Evolutionary conservation across 2,329 filamentous ascomycete species (phyloP).

Genomic region (Pseudopyricularia cyperi): DNA sequence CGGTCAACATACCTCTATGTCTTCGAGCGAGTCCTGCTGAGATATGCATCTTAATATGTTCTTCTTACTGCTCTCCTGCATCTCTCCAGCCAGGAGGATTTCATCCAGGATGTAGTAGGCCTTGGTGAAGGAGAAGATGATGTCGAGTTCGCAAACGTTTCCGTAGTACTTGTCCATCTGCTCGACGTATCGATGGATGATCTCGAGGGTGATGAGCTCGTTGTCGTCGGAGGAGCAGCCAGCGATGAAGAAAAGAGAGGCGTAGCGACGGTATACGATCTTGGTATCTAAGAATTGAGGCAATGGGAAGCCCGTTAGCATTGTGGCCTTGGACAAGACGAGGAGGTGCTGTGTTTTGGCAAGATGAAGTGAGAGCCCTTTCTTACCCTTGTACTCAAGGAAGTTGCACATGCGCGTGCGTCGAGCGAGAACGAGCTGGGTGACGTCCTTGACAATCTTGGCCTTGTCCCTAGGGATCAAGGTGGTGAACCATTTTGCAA

Average conservation of each 20-base stretch:
- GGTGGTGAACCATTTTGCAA: slow-evolving; percentile 99
- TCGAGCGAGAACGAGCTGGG: slow-evolving; percentile 88
- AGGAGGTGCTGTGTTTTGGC: not conserved
- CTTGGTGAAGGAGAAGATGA: slow-evolving; percentile 99
- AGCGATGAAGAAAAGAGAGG: slow-evolving; percentile 97
- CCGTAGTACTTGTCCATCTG: slow-evolving; percentile 99
- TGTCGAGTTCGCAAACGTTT: slow-evolving; percentile 98
- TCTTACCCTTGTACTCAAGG: slow-evolving; percentile 89
- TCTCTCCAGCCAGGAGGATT: slow-evolving; percentile 83
- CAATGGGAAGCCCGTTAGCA: not conserved
- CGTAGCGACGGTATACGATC: slow-evolving; percentile 96
- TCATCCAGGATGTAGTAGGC: slow-evolving; percentile 99
- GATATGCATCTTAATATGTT: slow-evolving; percentile 92
- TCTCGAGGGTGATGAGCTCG: slow-evolving; percentile 93
- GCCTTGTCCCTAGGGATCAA: slow-evolving; percentile 96
- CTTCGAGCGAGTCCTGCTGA: slow-evolving; percentile 93
- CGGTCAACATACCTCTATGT: slow-evolving; percentile 80
- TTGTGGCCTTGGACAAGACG: not conserved
- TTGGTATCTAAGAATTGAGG: slow-evolving; percentile 65
- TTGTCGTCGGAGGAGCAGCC: slow-evolving; percentile 96
- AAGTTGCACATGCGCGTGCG: slow-evolving; percentile 99
- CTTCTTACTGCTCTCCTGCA: slow-evolving; percentile 99
- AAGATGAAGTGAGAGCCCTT: not conserved
- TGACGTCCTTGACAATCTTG: slow-evolving; percentile 99
- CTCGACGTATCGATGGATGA: slow-evolving; percentile 98